A percentile compares a stretch with the other conserved stretches of the same genome.
Evolutionary conservation across 192 early-diverging fungal species (phyloP).

Genomic region (Dissophora globulifera): DNA sequence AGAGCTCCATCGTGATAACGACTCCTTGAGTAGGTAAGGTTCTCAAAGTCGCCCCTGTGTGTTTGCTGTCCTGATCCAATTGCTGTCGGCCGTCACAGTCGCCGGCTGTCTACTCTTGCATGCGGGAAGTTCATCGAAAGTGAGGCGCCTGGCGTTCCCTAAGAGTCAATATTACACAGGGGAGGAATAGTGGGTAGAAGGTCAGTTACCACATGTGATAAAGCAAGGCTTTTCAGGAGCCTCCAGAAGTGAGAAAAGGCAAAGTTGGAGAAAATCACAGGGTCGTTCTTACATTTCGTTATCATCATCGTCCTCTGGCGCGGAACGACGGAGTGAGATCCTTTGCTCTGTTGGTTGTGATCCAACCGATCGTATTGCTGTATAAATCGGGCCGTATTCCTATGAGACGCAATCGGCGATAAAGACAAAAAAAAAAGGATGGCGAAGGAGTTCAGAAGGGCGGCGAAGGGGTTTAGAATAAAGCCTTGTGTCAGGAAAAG

Average conservation of each 20-base stretch:
- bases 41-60: no score
- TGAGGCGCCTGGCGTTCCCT: conserved; percentile 15
- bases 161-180: neutral
- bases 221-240: neutral
- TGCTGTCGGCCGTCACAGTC: no score
- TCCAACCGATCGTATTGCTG: conserved; percentile 63
- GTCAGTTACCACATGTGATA: neutral
- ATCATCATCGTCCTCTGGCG: conserved; percentile 69
- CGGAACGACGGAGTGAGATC: conserved; percentile 61
- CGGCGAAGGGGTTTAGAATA: no score
- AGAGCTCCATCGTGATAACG: no score
- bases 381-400: conserved; percentile 86
- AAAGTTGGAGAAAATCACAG: neutral
- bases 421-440: no score
- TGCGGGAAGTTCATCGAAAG: conserved; percentile 1
- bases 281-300: conserved; percentile 45
- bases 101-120: no score
- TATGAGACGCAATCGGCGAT: conserved; percentile 25
- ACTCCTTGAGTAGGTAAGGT: no score
- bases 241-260: no score
- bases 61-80: no score
- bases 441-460: no score
- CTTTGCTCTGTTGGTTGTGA: conserved; percentile 56
- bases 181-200: neutral
- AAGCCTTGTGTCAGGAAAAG: no score